These are phyloP conservation scores for Cryphonectria carpinicola DNA, from an alignment of 2,329 filamentous ascomycete genomes.

Conservation along the genomic window DNA sequence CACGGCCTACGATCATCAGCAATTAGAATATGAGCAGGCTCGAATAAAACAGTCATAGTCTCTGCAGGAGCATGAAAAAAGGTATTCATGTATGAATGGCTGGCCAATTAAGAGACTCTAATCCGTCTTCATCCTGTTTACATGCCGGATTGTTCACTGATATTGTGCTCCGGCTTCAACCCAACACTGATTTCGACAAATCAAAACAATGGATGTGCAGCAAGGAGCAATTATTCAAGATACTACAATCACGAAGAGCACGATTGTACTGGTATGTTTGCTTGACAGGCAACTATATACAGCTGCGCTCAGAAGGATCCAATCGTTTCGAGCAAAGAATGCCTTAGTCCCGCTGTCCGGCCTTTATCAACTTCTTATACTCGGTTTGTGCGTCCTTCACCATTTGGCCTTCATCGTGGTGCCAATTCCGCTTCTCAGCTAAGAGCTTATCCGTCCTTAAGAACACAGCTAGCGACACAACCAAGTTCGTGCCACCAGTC, in stretches of 20 bases:
- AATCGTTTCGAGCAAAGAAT: not conserved
- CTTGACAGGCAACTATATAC: not conserved
- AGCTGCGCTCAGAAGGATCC: not conserved
- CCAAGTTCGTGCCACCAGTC: conserved; percentile 30
- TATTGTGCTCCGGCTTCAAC: no score
- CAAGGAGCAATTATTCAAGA: not conserved
- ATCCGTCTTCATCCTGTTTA: no score
- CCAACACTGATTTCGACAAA: no score
- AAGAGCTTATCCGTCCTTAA: not conserved
- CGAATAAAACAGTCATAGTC: not conserved
- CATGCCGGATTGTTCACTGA: no score
- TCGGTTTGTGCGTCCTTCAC: conserved; percentile 29
- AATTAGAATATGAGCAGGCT: not conserved
- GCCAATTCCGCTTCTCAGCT: not conserved
- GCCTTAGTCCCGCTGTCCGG: not conserved
- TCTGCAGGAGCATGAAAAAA: not conserved
- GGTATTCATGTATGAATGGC: not conserved
- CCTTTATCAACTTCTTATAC: not conserved
- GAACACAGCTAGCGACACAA: not conserved
- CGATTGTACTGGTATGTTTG: not conserved
- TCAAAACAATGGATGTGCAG: not conserved
- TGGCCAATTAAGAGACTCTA: not conserved
- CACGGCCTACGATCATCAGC: no score
- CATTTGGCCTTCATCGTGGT: conserved; percentile 41
- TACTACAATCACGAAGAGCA: not conserved